These are phyloP conservation scores for Botrytis fragariae DNA, from an alignment of 2,329 filamentous ascomycete genomes.

Conservation along the genomic window DNA sequence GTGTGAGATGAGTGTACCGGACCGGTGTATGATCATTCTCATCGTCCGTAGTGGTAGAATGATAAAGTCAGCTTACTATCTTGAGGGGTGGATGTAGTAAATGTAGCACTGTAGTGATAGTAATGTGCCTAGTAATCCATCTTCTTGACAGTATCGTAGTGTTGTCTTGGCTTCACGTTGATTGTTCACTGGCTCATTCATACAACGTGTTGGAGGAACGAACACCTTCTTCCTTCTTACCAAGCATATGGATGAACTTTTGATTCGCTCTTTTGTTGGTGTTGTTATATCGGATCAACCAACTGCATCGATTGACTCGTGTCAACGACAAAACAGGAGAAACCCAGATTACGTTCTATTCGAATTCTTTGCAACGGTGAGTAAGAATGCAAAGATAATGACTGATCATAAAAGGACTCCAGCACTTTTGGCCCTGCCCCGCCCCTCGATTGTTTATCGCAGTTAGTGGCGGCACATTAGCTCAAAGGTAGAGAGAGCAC, in stretches of 20 bases:
- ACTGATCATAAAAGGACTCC: neutral
- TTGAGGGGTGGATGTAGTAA: neutral
- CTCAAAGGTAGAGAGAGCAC: slow-evolving; percentile 6
- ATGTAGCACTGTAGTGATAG: neutral
- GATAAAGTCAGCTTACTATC: slow-evolving; percentile 11
- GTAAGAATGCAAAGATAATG: neutral
- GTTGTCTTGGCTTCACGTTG: neutral
- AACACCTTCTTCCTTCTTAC: neutral
- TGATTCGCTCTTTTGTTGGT: neutral
- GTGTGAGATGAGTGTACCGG: neutral
- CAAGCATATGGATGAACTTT: neutral
- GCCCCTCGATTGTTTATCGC: slow-evolving; percentile 16
- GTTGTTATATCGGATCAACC: neutral
- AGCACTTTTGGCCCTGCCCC: neutral
- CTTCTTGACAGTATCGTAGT: neutral
- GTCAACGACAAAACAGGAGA: neutral
- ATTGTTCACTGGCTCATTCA: neutral
- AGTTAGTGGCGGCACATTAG: slow-evolving; percentile 3
- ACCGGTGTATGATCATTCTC: neutral
- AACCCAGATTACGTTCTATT: neutral
- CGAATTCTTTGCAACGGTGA: neutral
- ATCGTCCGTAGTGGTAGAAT: neutral
- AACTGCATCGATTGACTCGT: neutral
- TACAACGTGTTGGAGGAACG: neutral
- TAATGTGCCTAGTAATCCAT: neutral